A percentile compares a stretch with the other conserved stretches of the same genome.
phyloP scores from a whole-genome alignment of 345 rosid genomes.

The Erucastrum elatum region DNA sequence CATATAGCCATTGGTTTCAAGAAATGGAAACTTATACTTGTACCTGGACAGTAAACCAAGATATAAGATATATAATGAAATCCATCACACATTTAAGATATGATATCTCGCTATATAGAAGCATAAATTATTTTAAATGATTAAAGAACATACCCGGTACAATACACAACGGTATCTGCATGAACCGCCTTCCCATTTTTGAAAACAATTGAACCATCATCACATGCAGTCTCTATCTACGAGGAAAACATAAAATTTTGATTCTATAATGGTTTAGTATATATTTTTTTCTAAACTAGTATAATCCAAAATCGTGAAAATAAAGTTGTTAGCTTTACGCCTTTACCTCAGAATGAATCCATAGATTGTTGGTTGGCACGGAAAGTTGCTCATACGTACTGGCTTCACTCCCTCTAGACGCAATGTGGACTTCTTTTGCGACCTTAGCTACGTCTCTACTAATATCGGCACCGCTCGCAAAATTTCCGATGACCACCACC shows the following conservation, averaged over 20 bases:
- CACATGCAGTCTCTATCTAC: slow-evolving; percentile 60
- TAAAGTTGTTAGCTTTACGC: slow-evolving; percentile 40
- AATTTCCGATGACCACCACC: slow-evolving; percentile 63
- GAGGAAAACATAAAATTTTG: not conserved
- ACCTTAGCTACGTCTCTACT: slow-evolving; percentile 61
- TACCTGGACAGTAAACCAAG: slow-evolving; percentile 46
- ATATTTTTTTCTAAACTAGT: too few species aligned
- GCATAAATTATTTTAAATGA: not conserved
- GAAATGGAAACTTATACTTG: slow-evolving; percentile 78
- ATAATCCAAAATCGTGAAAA: slow-evolving; percentile 24
- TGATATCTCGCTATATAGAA: not conserved
- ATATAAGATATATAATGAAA: not conserved
- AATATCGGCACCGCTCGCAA: slow-evolving; percentile 64
- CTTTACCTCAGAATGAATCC: slow-evolving; percentile 82
- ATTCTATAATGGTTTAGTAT: too few species aligned
- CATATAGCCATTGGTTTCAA: slow-evolving; percentile 63
- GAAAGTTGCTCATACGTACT: slow-evolving; percentile 44
- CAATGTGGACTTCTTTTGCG: slow-evolving; percentile 79
- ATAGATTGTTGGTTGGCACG: slow-evolving; percentile 49
- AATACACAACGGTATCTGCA: slow-evolving; percentile 65
- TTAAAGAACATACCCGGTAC: slow-evolving; percentile 60
- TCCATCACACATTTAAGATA: not conserved
- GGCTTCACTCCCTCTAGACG: slow-evolving; percentile 50
- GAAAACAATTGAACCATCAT: slow-evolving; percentile 64
- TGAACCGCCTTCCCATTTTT: slow-evolving; percentile 49